Conservation (phyloP, 2,329 filamentous ascomycete species). For the Aureobasidium subglaciale region DNA sequence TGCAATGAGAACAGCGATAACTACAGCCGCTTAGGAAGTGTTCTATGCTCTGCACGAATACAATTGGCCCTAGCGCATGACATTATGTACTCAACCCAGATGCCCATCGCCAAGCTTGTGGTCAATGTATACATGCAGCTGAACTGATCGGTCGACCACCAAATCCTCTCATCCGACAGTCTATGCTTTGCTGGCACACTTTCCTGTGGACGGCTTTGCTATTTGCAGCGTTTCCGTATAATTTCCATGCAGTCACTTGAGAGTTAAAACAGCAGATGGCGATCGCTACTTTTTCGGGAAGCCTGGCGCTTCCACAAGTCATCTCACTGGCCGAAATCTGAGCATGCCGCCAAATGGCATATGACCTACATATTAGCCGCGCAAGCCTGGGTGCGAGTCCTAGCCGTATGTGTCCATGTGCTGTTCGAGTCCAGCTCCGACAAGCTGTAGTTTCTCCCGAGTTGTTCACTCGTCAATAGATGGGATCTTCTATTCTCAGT, state of each 20-base stretch:
- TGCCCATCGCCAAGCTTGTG: too few relatives aligned
- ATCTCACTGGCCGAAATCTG: neutral
- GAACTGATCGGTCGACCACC: neutral
- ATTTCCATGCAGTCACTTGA: neutral
- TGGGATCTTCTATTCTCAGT: neutral
- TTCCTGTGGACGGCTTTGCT: neutral
- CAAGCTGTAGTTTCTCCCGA: neutral
- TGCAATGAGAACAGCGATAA: too few relatives aligned
- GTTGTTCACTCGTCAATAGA: neutral
- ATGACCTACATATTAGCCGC: constrained; percentile 5
- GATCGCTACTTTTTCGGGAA: neutral
- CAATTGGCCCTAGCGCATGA: too few relatives aligned
- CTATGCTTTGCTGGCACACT: neutral
- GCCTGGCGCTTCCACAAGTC: neutral
- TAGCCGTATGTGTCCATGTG: neutral
- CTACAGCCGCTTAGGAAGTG: too few relatives aligned
- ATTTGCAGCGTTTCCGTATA: neutral
- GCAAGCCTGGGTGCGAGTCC: neutral
- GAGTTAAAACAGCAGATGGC: neutral
- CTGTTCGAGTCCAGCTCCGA: neutral
- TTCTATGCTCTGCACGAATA: too few relatives aligned
- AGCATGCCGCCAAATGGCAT: constrained; percentile 3
- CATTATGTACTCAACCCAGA: too few relatives aligned
- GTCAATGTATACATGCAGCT: neutral
- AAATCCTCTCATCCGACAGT: neutral